Percentiles rank a stretch among this genome's conserved stretches.
Conservation (phyloP, 163 green algal genomes). For the Trebouxiophyceae sp. region DNA sequence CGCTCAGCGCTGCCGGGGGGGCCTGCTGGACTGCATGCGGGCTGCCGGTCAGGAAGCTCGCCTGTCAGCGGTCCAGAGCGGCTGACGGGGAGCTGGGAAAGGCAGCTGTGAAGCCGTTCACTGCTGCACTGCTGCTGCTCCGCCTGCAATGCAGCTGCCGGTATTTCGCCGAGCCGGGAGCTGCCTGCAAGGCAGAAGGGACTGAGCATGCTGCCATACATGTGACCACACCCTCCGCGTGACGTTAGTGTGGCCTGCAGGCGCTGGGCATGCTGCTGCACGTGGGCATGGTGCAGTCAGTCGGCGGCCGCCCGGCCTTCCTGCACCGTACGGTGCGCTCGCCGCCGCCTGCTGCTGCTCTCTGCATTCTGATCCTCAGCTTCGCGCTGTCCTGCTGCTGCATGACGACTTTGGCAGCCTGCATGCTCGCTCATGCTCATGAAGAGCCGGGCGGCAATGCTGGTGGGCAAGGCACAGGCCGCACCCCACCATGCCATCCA, state of each 20-base stretch:
- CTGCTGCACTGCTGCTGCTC: not conserved
- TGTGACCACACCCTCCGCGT: not conserved
- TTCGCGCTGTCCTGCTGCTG: not conserved
- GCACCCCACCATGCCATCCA: not conserved
- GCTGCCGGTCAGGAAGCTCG: too few relatives aligned
- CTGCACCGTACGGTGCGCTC: not conserved
- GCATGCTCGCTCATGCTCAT: not conserved
- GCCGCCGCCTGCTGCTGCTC: too few relatives aligned
- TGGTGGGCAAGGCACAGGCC: not conserved
- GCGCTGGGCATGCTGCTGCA: not conserved
- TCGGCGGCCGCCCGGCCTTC: not conserved
- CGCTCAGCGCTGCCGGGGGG: too few relatives aligned
- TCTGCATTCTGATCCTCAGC: not conserved
- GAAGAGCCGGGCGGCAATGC: not conserved
- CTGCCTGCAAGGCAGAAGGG: not conserved
- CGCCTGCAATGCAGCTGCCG: not conserved
- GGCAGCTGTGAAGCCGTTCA: not conserved
- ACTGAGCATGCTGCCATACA: too few relatives aligned
- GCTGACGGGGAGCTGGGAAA: too few relatives aligned
- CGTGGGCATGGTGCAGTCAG: not conserved
- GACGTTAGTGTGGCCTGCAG: not conserved
- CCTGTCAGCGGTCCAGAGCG: too few relatives aligned
- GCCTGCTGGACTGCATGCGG: too few relatives aligned
- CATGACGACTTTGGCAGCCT: not conserved
- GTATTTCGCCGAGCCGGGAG: not conserved